Percentiles rank a stretch among this genome's conserved stretches.
phyloP scores from a whole-genome alignment of 192 early-diverging fungal species.

The Powellomyces hirtus region DNA sequence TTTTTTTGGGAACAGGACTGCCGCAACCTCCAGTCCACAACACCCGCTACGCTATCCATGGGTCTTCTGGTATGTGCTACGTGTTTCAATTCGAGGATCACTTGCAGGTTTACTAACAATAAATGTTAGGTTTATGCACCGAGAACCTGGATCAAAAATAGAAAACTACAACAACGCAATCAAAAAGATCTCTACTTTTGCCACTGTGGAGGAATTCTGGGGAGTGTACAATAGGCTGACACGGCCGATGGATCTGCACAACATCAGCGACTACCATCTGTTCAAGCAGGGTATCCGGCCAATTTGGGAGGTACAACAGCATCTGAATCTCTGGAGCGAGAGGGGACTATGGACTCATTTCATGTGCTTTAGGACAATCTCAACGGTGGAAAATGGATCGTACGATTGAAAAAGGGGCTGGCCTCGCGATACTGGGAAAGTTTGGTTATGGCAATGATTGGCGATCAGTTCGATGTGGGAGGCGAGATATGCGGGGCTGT shows the following conservation, averaged over 20 bases:
- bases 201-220: constrained; percentile 94
- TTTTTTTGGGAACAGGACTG: background rate
- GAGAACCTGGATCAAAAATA: constrained; percentile 80
- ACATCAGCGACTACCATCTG: constrained; percentile 87
- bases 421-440: constrained; percentile 90
- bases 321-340: background rate
- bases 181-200: constrained; percentile 80
- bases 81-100: background rate
- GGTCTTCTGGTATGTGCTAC: constrained; percentile 83
- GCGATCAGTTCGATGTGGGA: constrained; percentile 86
- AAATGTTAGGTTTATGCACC: constrained; percentile 75
- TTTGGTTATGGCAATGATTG: constrained; percentile 83
- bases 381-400: constrained; percentile 94
- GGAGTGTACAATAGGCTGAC: constrained; percentile 74
- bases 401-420: constrained; percentile 85
- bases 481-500: constrained; percentile 91
- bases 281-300: constrained; percentile 90
- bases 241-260: constrained; percentile 79
- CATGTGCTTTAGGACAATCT: constrained; percentile 65
- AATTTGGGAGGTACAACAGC: constrained; percentile 80
- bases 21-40: background rate
- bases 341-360: background rate
- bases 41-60: constrained; percentile 78
- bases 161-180: constrained; percentile 84
- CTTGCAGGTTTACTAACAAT: background rate